Percentiles rank a stretch among this genome's conserved stretches.
These are phyloP conservation scores for Morella rubra DNA, from an alignment of 306 rosid genomes.

Conservation along the genomic window DNA sequence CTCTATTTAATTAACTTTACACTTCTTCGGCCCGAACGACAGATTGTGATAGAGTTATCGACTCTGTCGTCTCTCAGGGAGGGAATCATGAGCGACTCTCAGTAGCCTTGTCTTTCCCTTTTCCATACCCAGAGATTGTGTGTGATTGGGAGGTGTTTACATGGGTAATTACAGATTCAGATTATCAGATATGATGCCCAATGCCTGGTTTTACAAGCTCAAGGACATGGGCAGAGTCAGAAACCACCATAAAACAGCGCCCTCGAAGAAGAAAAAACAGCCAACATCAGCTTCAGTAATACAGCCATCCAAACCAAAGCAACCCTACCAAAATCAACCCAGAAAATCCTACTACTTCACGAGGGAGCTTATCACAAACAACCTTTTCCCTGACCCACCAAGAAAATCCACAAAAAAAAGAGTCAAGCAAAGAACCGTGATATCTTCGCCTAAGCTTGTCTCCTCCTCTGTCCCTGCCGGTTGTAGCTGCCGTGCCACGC, in stretches of 20 bases:
- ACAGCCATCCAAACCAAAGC: constrained; percentile 36
- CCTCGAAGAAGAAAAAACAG: constrained; percentile 45
- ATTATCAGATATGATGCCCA: constrained; percentile 82
- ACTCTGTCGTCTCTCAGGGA: not conserved
- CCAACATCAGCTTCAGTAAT: constrained; percentile 34
- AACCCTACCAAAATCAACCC: constrained; percentile 39
- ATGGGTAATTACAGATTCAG: constrained; percentile 84
- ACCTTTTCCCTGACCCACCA: constrained; percentile 37
- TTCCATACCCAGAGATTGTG: not conserved
- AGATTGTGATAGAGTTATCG: constrained; percentile 9
- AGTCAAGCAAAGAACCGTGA: constrained; percentile 31
- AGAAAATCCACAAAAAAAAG: constrained; percentile 60
- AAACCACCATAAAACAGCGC: constrained; percentile 27
- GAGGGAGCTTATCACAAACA: constrained; percentile 50
- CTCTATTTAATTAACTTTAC: constrained; percentile 32
- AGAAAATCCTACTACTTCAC: constrained; percentile 87
- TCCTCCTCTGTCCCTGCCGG: constrained; percentile 43
- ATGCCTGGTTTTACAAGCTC: constrained; percentile 91
- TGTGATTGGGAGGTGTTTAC: constrained; percentile 10
- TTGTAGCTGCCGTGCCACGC: constrained; percentile 45
- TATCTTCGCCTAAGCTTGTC: constrained; percentile 35
- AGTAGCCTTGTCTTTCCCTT: not conserved
- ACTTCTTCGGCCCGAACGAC: constrained; percentile 4
- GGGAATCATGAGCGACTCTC: not conserved
- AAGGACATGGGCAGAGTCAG: constrained; percentile 56